These are phyloP conservation scores for Leccinum ambiguum DNA, from an alignment of 1,284 basidiomycete genomes.

Conservation along the genomic window DNA sequence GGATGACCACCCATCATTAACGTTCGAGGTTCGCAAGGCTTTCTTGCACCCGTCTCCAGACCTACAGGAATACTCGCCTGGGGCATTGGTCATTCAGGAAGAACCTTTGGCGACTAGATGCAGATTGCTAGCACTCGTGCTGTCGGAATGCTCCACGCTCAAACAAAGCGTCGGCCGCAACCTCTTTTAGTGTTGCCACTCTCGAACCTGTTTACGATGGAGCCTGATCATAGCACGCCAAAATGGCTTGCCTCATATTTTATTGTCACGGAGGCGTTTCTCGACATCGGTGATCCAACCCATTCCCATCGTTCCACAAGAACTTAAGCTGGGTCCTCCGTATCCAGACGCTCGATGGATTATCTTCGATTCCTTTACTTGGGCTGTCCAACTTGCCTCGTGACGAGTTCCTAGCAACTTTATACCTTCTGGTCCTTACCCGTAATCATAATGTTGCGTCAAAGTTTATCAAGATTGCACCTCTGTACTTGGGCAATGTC, in stretches of 20 bases:
- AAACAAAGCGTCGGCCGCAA: slow-evolving; percentile 48
- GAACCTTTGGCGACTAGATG: slow-evolving; percentile 80
- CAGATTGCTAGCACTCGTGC: slow-evolving; percentile 81
- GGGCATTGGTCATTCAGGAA: slow-evolving; percentile 64
- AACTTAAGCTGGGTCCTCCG: slow-evolving; percentile 56
- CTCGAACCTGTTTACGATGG: slow-evolving; percentile 50
- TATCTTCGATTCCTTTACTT: slow-evolving; percentile 64
- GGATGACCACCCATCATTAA: slow-evolving; percentile 83
- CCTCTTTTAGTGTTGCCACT: slow-evolving; percentile 65
- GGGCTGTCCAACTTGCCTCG: slow-evolving; percentile 48
- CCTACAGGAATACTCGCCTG: slow-evolving; percentile 64
- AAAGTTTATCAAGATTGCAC: slow-evolving; percentile 55
- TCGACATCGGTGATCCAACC: slow-evolving; percentile 72
- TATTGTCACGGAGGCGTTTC: slow-evolving; percentile 79
- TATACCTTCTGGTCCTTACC: slow-evolving; percentile 50
- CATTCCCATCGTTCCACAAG: slow-evolving; percentile 44
- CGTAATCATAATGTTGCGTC: slow-evolving; percentile 39
- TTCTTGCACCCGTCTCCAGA: slow-evolving; percentile 66
- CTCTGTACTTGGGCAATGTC: too few relatives aligned
- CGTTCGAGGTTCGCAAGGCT: slow-evolving; percentile 86
- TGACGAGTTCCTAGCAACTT: slow-evolving; percentile 78
- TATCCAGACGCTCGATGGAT: slow-evolving; percentile 61
- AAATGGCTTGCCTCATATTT: slow-evolving; percentile 85
- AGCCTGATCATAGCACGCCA: slow-evolving; percentile 55
- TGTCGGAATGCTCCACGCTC: slow-evolving; percentile 70